Evolutionary conservation across 2,329 filamentous ascomycete species (phyloP).

Genomic region (Gyromitra esculenta): DNA sequence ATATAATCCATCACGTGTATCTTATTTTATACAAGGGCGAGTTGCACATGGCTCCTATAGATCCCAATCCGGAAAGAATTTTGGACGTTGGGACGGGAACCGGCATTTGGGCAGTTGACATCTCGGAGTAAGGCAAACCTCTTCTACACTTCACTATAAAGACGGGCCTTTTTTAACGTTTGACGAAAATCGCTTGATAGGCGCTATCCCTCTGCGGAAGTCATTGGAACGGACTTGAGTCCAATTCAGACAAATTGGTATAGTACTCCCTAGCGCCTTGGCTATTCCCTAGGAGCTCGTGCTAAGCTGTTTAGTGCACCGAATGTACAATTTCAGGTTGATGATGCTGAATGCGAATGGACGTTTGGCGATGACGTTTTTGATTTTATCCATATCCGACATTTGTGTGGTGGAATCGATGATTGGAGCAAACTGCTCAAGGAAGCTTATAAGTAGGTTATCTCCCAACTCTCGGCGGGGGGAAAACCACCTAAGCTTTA

Average conservation of each 20-base stretch:
- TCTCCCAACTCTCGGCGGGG: neutral
- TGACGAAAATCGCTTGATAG: neutral
- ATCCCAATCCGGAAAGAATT: conserved; percentile 64
- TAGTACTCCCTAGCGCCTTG: conserved; percentile 44
- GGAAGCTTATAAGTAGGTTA: conserved; percentile 53
- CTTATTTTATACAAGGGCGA: conserved; percentile 18
- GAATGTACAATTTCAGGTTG: conserved; percentile 59
- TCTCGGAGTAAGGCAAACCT: conserved; percentile 21
- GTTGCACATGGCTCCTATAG: conserved; percentile 49
- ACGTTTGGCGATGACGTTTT: conserved; percentile 53
- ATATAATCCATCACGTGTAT: conserved; percentile 48
- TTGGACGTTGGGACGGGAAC: conserved; percentile 70
- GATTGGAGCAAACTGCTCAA: conserved; percentile 54
- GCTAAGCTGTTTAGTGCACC: conserved; percentile 5
- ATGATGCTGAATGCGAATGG: conserved; percentile 59
- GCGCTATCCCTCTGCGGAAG: conserved; percentile 44
- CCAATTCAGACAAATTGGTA: conserved; percentile 62
- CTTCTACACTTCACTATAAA: neutral
- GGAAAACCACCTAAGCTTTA: neutral
- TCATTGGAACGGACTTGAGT: conserved; percentile 60
- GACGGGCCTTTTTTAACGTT: too few species aligned
- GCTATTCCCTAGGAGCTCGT: conserved; percentile 56
- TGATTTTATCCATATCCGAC: conserved; percentile 56
- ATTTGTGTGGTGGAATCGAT: conserved; percentile 51
- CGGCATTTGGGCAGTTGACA: conserved; percentile 69